phyloP scores from a whole-genome alignment of 2,329 filamentous ascomycete genomes.

The Penicillium expansum region DNA sequence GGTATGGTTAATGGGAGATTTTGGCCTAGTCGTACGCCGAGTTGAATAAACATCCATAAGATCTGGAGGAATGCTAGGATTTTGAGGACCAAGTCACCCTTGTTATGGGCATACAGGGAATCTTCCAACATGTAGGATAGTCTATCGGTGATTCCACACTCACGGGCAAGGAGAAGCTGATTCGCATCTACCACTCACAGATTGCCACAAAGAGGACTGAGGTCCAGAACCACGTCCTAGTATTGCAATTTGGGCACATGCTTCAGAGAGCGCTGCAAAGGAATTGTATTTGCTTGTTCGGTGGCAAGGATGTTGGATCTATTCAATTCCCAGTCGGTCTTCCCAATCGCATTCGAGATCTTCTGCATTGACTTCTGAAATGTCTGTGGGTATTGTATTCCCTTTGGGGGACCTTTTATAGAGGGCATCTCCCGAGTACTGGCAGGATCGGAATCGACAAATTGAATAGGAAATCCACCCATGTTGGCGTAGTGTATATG shows the following conservation, averaged over 20 bases:
- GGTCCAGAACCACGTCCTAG: background rate
- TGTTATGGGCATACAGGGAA: background rate
- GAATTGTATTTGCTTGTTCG: background rate
- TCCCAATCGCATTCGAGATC: background rate
- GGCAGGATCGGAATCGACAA: background rate
- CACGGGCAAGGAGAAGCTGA: background rate
- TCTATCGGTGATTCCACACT: background rate
- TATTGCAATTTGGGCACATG: background rate
- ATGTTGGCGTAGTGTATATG: constrained; percentile 1
- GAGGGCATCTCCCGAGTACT: background rate
- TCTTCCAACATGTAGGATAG: background rate
- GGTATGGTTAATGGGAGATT: background rate
- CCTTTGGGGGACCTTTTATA: background rate
- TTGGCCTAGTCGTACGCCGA: background rate
- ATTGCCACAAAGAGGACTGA: background rate
- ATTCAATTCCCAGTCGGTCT: too few species aligned
- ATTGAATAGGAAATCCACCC: background rate
- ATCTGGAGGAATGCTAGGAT: background rate
- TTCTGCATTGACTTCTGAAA: background rate
- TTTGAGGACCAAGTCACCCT: background rate
- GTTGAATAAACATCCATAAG: background rate
- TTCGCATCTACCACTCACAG: background rate
- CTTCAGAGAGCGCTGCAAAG: background rate
- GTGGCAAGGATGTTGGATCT: background rate
- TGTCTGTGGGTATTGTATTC: background rate